Conservation (phyloP, 2,329 filamentous ascomycete genomes). For the Aspergillus ochraceus region DNA sequence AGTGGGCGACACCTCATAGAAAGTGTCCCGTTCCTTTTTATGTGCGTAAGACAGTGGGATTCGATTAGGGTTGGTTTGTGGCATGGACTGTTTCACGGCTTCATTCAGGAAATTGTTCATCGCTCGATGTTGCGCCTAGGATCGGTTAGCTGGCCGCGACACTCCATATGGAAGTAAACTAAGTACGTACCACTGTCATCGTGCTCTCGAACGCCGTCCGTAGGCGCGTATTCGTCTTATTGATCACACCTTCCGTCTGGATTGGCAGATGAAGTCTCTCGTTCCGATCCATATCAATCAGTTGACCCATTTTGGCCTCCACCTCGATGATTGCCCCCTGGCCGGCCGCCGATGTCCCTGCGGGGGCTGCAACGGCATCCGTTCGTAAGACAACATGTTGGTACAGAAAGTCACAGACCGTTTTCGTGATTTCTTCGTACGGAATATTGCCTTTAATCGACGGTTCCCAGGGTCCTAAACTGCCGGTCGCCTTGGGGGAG, state of each 20-base stretch:
- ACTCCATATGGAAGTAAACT: slow-evolving; percentile 5
- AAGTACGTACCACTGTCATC: slow-evolving; percentile 75
- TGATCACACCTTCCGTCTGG: slow-evolving; percentile 68
- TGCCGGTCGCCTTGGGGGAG: slow-evolving; percentile 21
- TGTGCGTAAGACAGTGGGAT: slow-evolving; percentile 71
- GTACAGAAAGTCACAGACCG: slow-evolving; percentile 80
- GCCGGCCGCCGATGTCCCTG: slow-evolving; percentile 57
- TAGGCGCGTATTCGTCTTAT: slow-evolving; percentile 51
- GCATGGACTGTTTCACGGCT: slow-evolving; percentile 55
- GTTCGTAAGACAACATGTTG: slow-evolving; percentile 66
- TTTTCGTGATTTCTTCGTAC: slow-evolving; percentile 71
- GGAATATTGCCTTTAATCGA: slow-evolving; percentile 70
- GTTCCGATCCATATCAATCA: slow-evolving; percentile 72
- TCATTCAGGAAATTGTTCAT: slow-evolving; percentile 87
- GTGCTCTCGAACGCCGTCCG: slow-evolving; percentile 76
- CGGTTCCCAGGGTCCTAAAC: slow-evolving; percentile 49
- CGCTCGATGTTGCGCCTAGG: slow-evolving; percentile 74
- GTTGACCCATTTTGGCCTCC: slow-evolving; percentile 85
- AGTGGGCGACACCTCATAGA: slow-evolving; percentile 70
- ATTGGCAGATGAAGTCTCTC: slow-evolving; percentile 68
- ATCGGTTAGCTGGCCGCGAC: slow-evolving; percentile 36
- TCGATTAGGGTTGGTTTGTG: slow-evolving; percentile 35
- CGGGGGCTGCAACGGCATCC: slow-evolving; percentile 58
- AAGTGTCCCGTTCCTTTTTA: slow-evolving; percentile 77
- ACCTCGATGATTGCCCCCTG: slow-evolving; percentile 80